These are phyloP conservation scores for Brettanomyces nanus DNA, from an alignment of 805 yeast genomes.

Conservation along the genomic window DNA sequence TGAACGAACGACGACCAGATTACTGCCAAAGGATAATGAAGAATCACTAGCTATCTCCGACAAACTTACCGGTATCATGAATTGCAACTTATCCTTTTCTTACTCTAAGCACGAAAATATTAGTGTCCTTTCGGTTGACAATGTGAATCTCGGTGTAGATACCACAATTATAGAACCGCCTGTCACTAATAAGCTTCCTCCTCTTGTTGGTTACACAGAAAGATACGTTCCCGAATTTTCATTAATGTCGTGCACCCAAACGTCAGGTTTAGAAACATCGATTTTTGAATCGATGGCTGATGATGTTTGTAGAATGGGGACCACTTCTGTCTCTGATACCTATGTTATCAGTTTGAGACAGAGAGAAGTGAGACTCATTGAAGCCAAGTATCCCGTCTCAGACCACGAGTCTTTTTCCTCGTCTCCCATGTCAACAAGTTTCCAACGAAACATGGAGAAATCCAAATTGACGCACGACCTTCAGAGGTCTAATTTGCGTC, in stretches of 20 bases:
- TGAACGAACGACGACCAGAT: conserved; percentile 9
- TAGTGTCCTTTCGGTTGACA: conserved; percentile 3
- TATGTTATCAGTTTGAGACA: conserved; percentile 21
- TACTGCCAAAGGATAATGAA: background rate
- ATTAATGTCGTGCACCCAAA: conserved; percentile 42
- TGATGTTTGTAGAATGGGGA: conserved; percentile 27
- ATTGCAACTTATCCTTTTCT: conserved; percentile 4
- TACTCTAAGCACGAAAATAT: conserved; percentile 2
- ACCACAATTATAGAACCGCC: conserved; percentile 3
- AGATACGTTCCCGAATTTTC: conserved; percentile 45
- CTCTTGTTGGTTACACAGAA: conserved; percentile 32
- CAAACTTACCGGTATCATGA: conserved; percentile 11
- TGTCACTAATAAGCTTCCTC: conserved; percentile 15
- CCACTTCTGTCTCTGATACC: conserved; percentile 10
- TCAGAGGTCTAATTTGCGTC: background rate
- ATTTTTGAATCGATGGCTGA: conserved; percentile 39
- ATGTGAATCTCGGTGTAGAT: background rate
- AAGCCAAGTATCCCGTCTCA: conserved; percentile 8
- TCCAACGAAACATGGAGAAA: background rate
- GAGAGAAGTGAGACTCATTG: conserved; percentile 19
- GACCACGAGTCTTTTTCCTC: background rate
- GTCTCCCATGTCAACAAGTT: conserved; percentile 1
- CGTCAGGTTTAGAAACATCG: conserved; percentile 35
- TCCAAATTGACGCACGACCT: conserved; percentile 2
- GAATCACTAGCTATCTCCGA: conserved; percentile 3